These are phyloP conservation scores for Metarhizium anisopliae DNA, from an alignment of 2,329 filamentous ascomycete genomes.

Conservation along the genomic window DNA sequence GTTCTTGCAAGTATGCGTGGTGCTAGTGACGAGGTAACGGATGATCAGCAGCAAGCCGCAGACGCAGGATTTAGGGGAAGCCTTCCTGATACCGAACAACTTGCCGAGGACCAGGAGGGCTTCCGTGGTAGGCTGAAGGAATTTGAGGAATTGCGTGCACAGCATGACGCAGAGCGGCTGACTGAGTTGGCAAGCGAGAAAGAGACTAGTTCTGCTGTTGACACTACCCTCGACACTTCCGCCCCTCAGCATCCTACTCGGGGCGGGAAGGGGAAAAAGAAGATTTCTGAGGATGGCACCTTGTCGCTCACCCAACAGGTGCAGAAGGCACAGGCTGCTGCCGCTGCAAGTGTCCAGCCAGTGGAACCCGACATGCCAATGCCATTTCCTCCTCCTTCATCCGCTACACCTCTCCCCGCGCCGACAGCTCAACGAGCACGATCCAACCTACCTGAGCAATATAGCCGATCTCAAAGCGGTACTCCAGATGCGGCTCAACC, in stretches of 20 bases:
- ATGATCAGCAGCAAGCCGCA: constrained; percentile 12
- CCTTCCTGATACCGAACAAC: constrained; percentile 40
- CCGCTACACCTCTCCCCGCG: constrained; percentile 74
- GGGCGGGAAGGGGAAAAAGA: constrained; percentile 20
- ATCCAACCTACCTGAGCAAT: constrained; percentile 73
- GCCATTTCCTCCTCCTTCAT: constrained; percentile 64
- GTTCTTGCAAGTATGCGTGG: constrained; percentile 33
- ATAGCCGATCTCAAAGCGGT: constrained; percentile 63
- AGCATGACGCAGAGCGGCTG: constrained; percentile 51
- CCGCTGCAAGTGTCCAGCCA: constrained; percentile 36
- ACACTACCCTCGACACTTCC: background rate
- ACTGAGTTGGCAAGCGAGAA: constrained; percentile 9
- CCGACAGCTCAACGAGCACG: constrained; percentile 79
- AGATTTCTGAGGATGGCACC: constrained; percentile 21
- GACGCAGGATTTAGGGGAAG: constrained; percentile 32
- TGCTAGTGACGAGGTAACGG: background rate
- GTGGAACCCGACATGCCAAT: constrained; percentile 59
- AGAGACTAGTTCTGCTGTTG: background rate
- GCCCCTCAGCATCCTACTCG: constrained; percentile 7
- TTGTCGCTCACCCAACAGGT: constrained; percentile 78
- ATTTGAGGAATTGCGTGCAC: constrained; percentile 70
- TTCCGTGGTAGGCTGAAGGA: constrained; percentile 69
- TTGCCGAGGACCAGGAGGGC: constrained; percentile 46
- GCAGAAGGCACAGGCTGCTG: constrained; percentile 58
- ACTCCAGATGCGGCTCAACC: constrained; percentile 56